A percentile compares a stretch with the other conserved stretches of the same genome.
Conservation (phyloP, 805 yeast species). For the Starmerella apis region DNA sequence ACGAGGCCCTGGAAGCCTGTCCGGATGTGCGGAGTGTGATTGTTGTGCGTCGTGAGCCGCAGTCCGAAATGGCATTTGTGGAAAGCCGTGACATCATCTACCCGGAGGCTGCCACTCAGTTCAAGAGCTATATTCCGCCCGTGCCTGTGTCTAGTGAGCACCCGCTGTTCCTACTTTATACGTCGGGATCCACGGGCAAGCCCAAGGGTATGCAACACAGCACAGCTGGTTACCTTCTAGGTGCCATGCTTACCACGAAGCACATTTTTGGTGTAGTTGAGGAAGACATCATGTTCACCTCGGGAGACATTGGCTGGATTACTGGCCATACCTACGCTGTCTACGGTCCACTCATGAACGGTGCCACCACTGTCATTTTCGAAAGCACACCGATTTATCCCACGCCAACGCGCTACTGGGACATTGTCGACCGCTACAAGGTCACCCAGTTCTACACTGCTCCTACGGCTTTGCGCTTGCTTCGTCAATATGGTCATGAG, state of each 20-base stretch:
- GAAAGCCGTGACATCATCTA: slow-evolving; percentile 87
- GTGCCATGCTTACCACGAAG: slow-evolving; percentile 83
- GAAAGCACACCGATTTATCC: slow-evolving; percentile 99
- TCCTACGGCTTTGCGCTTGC: slow-evolving; percentile 91
- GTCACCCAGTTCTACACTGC: slow-evolving; percentile 97
- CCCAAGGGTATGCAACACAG: slow-evolving; percentile 97
- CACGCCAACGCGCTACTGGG: slow-evolving; percentile 91
- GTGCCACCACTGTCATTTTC: slow-evolving; percentile 85
- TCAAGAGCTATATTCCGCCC: slow-evolving; percentile 78
- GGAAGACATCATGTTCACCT: slow-evolving; percentile 83
- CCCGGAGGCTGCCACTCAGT: slow-evolving; percentile 79
- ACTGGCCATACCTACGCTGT: slow-evolving; percentile 95
- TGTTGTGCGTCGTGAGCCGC: slow-evolving; percentile 69
- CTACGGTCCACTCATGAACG: slow-evolving; percentile 82
- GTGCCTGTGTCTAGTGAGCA: slow-evolving; percentile 83
- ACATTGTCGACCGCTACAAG: slow-evolving; percentile 79
- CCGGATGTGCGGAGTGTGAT: slow-evolving; percentile 66
- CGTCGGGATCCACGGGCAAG: slow-evolving; percentile 96
- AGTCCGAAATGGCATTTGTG: slow-evolving; percentile 41
- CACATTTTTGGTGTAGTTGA: slow-evolving; percentile 89
- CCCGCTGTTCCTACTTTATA: slow-evolving; percentile 88
- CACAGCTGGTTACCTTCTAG: slow-evolving; percentile 89
- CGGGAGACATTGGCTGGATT: slow-evolving; percentile 99
- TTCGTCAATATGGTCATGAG: slow-evolving; percentile 79
- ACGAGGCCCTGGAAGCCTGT: slow-evolving; percentile 74